These are phyloP conservation scores for Mortierella sp. DNA, from an alignment of 371 early-diverging fungal species.

Conservation along the genomic window DNA sequence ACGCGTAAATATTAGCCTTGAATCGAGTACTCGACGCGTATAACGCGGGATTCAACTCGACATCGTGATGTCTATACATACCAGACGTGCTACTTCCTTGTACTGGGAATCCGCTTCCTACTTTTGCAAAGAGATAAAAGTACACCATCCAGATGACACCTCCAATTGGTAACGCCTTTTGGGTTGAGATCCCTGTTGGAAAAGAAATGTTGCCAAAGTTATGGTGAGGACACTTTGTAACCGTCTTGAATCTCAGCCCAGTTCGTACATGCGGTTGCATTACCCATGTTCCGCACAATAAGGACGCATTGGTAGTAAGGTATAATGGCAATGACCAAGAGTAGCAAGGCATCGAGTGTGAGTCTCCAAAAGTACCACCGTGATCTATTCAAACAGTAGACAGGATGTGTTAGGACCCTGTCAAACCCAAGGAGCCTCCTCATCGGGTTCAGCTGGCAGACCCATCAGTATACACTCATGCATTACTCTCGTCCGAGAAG, in stretches of 20 bases:
- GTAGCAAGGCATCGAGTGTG: constrained; percentile 70
- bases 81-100: constrained; percentile 20
- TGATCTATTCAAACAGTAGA: constrained; percentile 54
- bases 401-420: background rate
- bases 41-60: background rate
- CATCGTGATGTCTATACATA: constrained; percentile 21
- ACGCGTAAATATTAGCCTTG: too few relatives aligned
- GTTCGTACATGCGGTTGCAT: background rate
- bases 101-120: constrained; percentile 67
- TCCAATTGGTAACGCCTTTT: constrained; percentile 59
- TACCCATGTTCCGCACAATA: constrained; percentile 61
- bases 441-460: background rate
- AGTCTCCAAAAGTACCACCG: constrained; percentile 84
- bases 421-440: too few relatives aligned
- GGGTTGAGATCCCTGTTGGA: constrained; percentile 40
- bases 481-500: constrained; percentile 77
- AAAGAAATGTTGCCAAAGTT: background rate
- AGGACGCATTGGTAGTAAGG: constrained; percentile 83
- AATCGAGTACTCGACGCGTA: too few relatives aligned
- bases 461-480: too few relatives aligned
- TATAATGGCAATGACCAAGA: constrained; percentile 74
- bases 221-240: background rate
- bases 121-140: constrained; percentile 75
- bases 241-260: too few relatives aligned
- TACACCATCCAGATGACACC: constrained; percentile 66